These are phyloP conservation scores for Coemansia sp. DNA, from an alignment of 192 early-diverging fungal species.

Conservation along the genomic window DNA sequence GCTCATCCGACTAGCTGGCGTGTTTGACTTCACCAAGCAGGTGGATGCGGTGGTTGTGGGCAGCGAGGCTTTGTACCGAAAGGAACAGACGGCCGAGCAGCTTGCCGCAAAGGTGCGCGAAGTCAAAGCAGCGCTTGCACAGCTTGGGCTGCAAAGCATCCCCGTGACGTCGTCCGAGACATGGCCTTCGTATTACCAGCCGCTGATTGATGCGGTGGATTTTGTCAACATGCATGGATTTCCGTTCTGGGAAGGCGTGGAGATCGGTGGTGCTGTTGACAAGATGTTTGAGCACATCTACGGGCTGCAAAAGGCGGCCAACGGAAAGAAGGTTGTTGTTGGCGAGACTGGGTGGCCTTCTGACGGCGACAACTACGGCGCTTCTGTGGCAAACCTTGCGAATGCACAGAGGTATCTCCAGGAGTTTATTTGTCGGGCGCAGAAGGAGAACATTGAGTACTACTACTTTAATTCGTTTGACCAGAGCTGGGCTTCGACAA, in stretches of 20 bases:
- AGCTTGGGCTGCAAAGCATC: conserved; percentile 31
- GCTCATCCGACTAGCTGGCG: conserved; percentile 24
- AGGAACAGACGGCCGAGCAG: conserved; percentile 42
- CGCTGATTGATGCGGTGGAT: conserved; percentile 55
- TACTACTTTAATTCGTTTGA: conserved; percentile 65
- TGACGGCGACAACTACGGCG: conserved; percentile 40
- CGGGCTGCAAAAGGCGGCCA: conserved; percentile 42
- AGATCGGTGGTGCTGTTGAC: conserved; percentile 38
- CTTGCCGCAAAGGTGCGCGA: conserved; percentile 50
- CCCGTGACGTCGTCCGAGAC: conserved; percentile 36
- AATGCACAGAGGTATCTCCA: conserved; percentile 59
- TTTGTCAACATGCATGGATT: conserved; percentile 62
- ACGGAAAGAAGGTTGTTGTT: conserved; percentile 56
- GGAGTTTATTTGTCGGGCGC: conserved; percentile 60
- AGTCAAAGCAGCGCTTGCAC: conserved; percentile 38
- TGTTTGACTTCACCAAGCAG: conserved; percentile 42
- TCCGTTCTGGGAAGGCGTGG: conserved; percentile 62
- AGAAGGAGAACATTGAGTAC: conserved; percentile 51
- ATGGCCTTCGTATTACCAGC: conserved; percentile 42
- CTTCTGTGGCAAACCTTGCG: conserved; percentile 49
- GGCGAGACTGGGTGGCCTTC: conserved; percentile 67
- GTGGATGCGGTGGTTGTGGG: conserved; percentile 60
- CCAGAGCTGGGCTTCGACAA: conserved; percentile 59
- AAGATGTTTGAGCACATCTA: conserved; percentile 57
- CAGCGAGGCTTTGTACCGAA: conserved; percentile 59